Base-by-base conservation (phyloP, 2,329 filamentous ascomycete species). In the Aspergillus terreus region DNA sequence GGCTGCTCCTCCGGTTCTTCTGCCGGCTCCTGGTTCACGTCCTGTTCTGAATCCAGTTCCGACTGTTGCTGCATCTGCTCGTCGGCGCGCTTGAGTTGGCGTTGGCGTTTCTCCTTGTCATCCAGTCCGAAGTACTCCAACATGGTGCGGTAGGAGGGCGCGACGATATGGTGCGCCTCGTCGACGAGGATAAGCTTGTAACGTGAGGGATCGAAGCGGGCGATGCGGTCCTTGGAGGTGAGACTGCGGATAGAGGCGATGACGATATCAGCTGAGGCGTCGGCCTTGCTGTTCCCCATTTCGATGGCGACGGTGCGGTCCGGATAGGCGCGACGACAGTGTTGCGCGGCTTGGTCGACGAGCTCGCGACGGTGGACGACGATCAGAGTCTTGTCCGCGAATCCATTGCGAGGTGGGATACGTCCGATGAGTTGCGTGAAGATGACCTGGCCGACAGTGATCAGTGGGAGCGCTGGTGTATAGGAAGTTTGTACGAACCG, bases 181-280 rank as follows among this genome's bases (percentile, higher is more conserved):
- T 99, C 94, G 4, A 99, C 92, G 2, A 99, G 79, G 0, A 99
- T 76, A 0, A 99, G 82, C 71, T 99, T 99, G 77, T 92, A 97
- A 6, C 76, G 77, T 0, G 70, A 71, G 0, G 91, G 88, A 58
- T 95, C 83, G 63, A 92, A 97, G 66, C 96, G 96, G 33, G 71
- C 66, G n/a, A 97, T 79, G 2, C 94, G 82, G 47, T 86, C 82
- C 11, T 83, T 82, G 4, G 89, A 95, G 6, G 80, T 83, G 60
- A 99, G 84, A 69, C 90, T 96, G 64, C 87, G 85, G 33, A 99
- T 81, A 32, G 92, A 96, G 42, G 92, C 94, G 47, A 99, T 81
- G 7, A 92, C 96, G 60, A 99, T 96, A 70, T 99, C 92, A 50
- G 92, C 92, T 1, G 75, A 71, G 6, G 92, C 92, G 3, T 85